phyloP scores from a whole-genome alignment of 768 basidiomycete species.

The Dioszegia hungarica region DNA sequence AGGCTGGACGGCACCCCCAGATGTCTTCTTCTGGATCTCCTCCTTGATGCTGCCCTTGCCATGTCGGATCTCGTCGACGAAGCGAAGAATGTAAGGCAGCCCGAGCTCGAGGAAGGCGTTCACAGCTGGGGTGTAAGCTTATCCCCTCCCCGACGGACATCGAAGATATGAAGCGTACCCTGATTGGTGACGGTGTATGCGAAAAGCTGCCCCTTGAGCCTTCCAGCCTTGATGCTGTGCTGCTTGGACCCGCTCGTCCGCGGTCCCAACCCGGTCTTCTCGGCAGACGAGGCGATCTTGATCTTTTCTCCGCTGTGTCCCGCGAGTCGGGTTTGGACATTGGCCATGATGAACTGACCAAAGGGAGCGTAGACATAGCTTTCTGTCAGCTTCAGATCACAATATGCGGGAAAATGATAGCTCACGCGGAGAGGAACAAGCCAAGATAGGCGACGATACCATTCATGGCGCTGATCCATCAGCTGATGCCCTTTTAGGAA shows the following conservation, averaged over 20 bases:
- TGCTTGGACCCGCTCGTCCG: conserved; percentile 30
- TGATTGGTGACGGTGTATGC: conserved; percentile 53
- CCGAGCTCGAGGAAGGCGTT: conserved; percentile 74
- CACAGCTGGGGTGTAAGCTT: conserved; percentile 50
- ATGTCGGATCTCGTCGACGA: conserved; percentile 49
- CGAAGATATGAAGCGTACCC: conserved; percentile 20
- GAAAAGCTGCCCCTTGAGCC: conserved; percentile 87
- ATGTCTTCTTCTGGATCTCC: conserved; percentile 11
- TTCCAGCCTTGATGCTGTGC: conserved; percentile 44
- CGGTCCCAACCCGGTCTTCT: conserved; percentile 40
- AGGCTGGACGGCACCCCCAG: conserved; percentile 2
- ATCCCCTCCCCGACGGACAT: background rate
- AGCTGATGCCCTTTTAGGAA: background rate
- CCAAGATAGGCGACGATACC: conserved; percentile 87
- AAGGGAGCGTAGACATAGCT: conserved; percentile 84
- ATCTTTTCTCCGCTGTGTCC: conserved; percentile 13
- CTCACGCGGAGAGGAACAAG: conserved; percentile 78
- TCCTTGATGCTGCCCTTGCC: conserved; percentile 43
- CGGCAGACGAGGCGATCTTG: conserved; percentile 46
- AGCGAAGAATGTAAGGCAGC: conserved; percentile 70
- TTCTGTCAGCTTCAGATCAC: conserved; percentile 3
- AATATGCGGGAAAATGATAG: background rate
- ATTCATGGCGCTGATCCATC: conserved; percentile 57
- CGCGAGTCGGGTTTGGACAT: conserved; percentile 48
- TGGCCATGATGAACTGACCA: conserved; percentile 73